Evolutionary conservation across 164 flowering plant species (phyloP), one percentile per base, ranked within the genome.

Genomic region (Platanus orientalis): DNA sequence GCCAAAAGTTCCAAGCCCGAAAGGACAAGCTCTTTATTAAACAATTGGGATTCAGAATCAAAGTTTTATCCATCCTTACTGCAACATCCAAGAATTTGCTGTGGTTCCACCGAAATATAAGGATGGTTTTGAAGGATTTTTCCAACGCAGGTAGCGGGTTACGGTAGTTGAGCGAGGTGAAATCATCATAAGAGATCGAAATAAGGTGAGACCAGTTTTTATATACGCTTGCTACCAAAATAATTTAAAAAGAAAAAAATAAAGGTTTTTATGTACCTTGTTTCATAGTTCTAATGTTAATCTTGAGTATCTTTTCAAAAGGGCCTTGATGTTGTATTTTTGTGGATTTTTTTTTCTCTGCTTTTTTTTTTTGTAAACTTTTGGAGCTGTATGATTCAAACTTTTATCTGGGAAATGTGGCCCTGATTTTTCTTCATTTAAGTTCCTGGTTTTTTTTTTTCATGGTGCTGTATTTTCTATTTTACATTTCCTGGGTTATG

Each of bases 1-100:
- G n/a, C n/a, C n/a, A n/a, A n/a, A n/a, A n/a, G n/a, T n/a, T n/a
- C n/a, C n/a, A n/a, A n/a, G n/a, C n/a, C n/a, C n/a, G n/a, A n/a
- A n/a, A n/a, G n/a, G n/a, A n/a, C n/a, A n/a, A n/a, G n/a, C n/a
- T n/a, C n/a, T n/a, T n/a, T n/a, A n/a, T n/a, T n/a, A n/a, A n/a
- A n/a, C n/a, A n/a, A n/a, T n/a, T n/a, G n/a, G n/a, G n/a, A n/a
- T n/a, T n/a, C n/a, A n/a, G n/a, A n/a, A n/a, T n/a, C n/a, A n/a
- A n/a, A n/a, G n/a, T n/a, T n/a, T n/a, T n/a, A n/a, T n/a, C n/a
- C n/a, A n/a, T n/a, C 27, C 50, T 63, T 32, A 24, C 58, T 28
- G 10, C 49, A 53, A 5, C 58, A 36, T 36, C 55, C 58, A 30
- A 53, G 32, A 63, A 52, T 63, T 52, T 53, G 21, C 48, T 54